phyloP scores from a whole-genome alignment of 2,329 filamentous ascomycete genomes.

The Remersonia thermophila region DNA sequence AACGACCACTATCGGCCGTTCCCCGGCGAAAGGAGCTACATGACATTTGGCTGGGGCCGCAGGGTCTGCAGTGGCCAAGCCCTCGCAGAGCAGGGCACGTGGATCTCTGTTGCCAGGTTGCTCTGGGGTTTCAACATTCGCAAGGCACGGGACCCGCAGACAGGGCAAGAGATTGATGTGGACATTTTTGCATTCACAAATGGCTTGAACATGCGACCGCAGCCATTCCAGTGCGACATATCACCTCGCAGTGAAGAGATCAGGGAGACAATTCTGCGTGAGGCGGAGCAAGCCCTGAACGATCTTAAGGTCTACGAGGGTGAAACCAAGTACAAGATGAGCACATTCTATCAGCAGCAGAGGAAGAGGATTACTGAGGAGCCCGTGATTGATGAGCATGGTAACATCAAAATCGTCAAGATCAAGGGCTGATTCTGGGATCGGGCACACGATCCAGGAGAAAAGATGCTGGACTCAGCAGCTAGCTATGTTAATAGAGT shows the following conservation, averaged over 20 bases:
- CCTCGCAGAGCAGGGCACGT: slow-evolving; percentile 47
- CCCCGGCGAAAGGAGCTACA: slow-evolving; percentile 36
- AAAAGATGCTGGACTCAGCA: too few relatives aligned
- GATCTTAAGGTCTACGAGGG: slow-evolving; percentile 41
- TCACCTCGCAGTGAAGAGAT: slow-evolving; percentile 37
- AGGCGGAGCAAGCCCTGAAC: slow-evolving; percentile 38
- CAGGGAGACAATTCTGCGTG: slow-evolving; percentile 35
- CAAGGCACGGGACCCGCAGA: slow-evolving; percentile 23
- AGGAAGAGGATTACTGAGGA: slow-evolving; percentile 17
- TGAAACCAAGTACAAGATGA: slow-evolving; percentile 45
- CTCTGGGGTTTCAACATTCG: slow-evolving; percentile 45
- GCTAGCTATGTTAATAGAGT: too few relatives aligned
- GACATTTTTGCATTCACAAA: slow-evolving; percentile 43
- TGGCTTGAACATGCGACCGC: slow-evolving; percentile 46
- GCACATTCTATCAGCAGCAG: slow-evolving; percentile 33
- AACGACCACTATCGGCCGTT: slow-evolving; percentile 31
- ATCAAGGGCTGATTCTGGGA: slow-evolving; percentile 6
- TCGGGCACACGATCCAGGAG: too few relatives aligned
- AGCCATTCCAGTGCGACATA: slow-evolving; percentile 42
- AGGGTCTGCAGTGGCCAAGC: slow-evolving; percentile 41
- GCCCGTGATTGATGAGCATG: slow-evolving; percentile 19
- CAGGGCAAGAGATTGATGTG: slow-evolving; percentile 36
- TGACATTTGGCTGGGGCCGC: slow-evolving; percentile 46
- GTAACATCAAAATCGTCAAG: slow-evolving; percentile 17
- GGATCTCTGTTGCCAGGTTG: slow-evolving; percentile 43